Evolutionary conservation across 148 eudicot species (phyloP).

Genomic region (Euryodendron excelsum): DNA sequence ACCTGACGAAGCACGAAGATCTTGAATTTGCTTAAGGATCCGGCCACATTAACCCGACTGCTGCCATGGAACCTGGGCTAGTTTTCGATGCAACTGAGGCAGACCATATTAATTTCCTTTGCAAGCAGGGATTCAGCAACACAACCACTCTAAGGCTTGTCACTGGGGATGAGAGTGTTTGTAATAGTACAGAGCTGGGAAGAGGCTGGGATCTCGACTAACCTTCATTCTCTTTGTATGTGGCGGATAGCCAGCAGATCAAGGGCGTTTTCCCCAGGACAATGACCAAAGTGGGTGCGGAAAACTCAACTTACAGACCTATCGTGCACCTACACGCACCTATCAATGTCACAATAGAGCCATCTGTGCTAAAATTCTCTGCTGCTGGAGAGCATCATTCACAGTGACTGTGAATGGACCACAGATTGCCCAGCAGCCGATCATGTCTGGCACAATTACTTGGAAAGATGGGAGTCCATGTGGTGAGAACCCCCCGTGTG

Average conservation of each 20-base stretch:
- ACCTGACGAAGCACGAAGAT: slow-evolving; percentile 2
- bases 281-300: slow-evolving; percentile 1
- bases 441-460: slow-evolving; percentile 14
- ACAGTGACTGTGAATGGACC: slow-evolving; percentile 8
- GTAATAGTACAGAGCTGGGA: background rate
- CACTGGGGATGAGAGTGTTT: slow-evolving; percentile 1
- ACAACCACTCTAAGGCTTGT: background rate
- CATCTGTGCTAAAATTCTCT: background rate
- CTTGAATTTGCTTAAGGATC: slow-evolving; percentile 11
- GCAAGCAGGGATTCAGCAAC: slow-evolving; percentile 12
- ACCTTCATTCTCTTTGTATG: slow-evolving; percentile 11
- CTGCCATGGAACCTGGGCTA: slow-evolving; percentile 5
- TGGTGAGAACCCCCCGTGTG: slow-evolving; percentile 24
- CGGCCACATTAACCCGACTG: slow-evolving; percentile 5
- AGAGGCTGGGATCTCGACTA: slow-evolving; percentile 19
- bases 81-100: slow-evolving; percentile 7
- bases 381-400: slow-evolving; percentile 5
- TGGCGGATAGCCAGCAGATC: background rate
- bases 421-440: slow-evolving; percentile 7
- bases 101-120: slow-evolving; percentile 5
- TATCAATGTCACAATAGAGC: background rate
- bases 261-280: background rate
- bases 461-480: slow-evolving; percentile 17
- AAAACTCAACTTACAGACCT: background rate
- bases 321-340: background rate